These are phyloP conservation scores for Astraeus odoratus DNA, from an alignment of 768 basidiomycete genomes.

Conservation along the genomic window DNA sequence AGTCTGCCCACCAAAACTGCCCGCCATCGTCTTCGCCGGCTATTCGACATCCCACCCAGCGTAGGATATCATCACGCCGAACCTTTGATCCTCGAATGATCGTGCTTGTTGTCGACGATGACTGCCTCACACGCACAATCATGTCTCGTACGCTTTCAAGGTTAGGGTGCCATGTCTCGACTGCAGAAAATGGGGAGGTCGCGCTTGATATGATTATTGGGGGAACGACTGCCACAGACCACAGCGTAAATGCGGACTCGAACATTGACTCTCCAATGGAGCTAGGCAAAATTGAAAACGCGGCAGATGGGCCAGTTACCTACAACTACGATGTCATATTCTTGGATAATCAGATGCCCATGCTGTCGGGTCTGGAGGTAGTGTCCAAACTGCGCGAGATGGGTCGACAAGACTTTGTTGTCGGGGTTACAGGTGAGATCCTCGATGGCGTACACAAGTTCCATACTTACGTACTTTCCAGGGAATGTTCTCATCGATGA, in stretches of 20 bases:
- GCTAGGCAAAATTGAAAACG: not conserved
- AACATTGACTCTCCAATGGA: not conserved
- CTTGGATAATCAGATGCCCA: slow-evolving; percentile 77
- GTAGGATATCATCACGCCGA: slow-evolving; percentile 4
- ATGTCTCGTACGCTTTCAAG: slow-evolving; percentile 77
- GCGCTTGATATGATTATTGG: slow-evolving; percentile 70
- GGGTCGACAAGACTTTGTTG: slow-evolving; percentile 71
- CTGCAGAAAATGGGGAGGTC: slow-evolving; percentile 78
- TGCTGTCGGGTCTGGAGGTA: slow-evolving; percentile 67
- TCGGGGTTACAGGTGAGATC: slow-evolving; percentile 63
- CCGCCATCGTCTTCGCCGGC: slow-evolving; percentile 8
- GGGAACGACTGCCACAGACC: slow-evolving; percentile 2
- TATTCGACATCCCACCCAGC: slow-evolving; percentile 7
- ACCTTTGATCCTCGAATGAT: slow-evolving; percentile 46
- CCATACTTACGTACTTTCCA: slow-evolving; percentile 16
- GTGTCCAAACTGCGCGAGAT: slow-evolving; percentile 57
- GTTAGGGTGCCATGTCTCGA: slow-evolving; percentile 69
- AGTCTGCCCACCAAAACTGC: not conserved
- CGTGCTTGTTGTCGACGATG: slow-evolving; percentile 82
- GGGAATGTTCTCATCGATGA: slow-evolving; percentile 53
- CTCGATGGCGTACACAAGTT: not conserved
- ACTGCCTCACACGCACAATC: slow-evolving; percentile 68
- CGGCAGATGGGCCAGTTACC: not conserved
- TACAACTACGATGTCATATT: slow-evolving; percentile 40
- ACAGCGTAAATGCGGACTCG: not conserved